Percentiles rank a stretch among this genome's conserved stretches.
Conservation (phyloP, 257 asterid genomes). For the Petrea volubilis region DNA sequence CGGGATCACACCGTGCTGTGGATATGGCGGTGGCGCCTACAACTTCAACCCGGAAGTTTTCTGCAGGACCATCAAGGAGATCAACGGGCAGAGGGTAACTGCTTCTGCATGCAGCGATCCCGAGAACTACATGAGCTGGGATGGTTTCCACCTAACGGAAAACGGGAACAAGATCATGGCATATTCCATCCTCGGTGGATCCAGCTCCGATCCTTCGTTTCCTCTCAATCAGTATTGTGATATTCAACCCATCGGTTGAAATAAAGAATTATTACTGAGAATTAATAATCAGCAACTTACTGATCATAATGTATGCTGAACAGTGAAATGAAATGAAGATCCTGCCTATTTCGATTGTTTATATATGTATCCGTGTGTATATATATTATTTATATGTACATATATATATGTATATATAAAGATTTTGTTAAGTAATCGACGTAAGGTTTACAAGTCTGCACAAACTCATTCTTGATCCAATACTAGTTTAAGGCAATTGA, state of each 20-base stretch:
- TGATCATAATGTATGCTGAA: not conserved
- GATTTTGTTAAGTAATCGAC: too few relatives aligned
- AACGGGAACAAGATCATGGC: conserved; percentile 53
- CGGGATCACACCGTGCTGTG: conserved; percentile 70
- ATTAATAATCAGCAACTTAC: not conserved
- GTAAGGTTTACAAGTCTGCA: too few relatives aligned
- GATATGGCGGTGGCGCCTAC: conserved; percentile 64
- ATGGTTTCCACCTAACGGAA: conserved; percentile 66
- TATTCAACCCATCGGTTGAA: conserved; percentile 48
- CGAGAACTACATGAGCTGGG: conserved; percentile 59
- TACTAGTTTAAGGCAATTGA: too few relatives aligned
- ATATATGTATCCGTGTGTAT: too few relatives aligned
- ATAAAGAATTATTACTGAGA: too few relatives aligned
- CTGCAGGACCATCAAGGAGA: conserved; percentile 39
- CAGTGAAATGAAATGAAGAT: not conserved
- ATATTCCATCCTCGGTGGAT: conserved; percentile 53
- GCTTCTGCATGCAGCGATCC: conserved; percentile 60
- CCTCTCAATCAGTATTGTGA: conserved; percentile 49
- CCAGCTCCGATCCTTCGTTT: conserved; percentile 55
- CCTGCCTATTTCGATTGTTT: not conserved
- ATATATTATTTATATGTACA: too few relatives aligned
- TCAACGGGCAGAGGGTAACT: conserved; percentile 33
- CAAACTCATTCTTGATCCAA: too few relatives aligned
- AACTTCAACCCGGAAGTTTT: conserved; percentile 41
- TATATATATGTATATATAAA: too few relatives aligned